Percentiles rank a stretch among this genome's conserved stretches.
Conservation (phyloP, 148 eudicot genomes). For the Arctostaphylos glauca region DNA sequence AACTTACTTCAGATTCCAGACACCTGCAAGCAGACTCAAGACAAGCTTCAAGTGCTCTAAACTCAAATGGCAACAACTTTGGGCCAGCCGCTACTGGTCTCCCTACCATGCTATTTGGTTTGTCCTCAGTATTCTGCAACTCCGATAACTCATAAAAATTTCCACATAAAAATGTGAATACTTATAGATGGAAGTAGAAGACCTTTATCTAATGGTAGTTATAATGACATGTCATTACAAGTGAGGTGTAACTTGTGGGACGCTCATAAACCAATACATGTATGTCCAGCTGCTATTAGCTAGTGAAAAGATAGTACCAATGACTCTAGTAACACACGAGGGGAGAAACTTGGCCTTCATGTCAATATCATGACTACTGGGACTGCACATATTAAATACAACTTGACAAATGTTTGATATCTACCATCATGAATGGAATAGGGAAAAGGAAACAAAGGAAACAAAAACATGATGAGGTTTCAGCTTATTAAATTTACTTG, state of each 20-base stretch:
- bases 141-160: neutral
- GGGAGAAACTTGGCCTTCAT: neutral
- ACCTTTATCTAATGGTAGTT: neutral
- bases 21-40: conserved; percentile 63
- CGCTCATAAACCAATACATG: neutral
- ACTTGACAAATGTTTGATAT: neutral
- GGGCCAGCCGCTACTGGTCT: conserved; percentile 19
- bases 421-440: neutral
- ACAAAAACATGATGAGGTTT: neutral
- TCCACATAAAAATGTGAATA: neutral
- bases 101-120: neutral
- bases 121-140: neutral
- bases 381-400: neutral
- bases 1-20: conserved; percentile 51
- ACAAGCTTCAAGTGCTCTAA: conserved; percentile 58
- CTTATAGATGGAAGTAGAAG: neutral
- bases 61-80: conserved; percentile 52
- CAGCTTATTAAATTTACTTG: neutral
- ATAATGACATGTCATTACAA: neutral
- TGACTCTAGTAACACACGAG: neutral
- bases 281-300: neutral
- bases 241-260: neutral
- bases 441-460: neutral
- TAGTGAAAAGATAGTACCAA: neutral
- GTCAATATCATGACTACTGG: neutral